Conservation (phyloP, 2,329 filamentous ascomycete genomes). For the Corynespora cassiicola region DNA sequence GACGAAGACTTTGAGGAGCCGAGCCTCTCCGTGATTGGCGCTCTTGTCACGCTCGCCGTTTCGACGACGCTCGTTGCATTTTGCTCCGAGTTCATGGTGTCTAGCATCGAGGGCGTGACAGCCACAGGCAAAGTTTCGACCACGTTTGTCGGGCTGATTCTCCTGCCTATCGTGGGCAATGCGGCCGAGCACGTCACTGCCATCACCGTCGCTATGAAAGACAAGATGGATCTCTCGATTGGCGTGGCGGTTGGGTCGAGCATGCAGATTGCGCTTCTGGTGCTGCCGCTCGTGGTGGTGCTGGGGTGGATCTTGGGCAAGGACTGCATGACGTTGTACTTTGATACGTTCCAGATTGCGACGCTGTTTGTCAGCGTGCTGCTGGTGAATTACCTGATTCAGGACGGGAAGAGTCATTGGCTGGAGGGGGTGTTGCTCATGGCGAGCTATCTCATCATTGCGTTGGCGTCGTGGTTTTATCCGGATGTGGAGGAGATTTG, state of each 20-base stretch:
- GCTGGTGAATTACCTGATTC: slow-evolving; percentile 68
- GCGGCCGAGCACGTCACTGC: slow-evolving; percentile 71
- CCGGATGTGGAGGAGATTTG: slow-evolving; percentile 27
- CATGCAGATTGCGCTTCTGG: slow-evolving; percentile 70
- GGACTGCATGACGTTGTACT: slow-evolving; percentile 75
- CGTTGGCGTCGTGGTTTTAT: slow-evolving; percentile 64
- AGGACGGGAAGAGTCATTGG: slow-evolving; percentile 65
- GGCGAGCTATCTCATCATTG: slow-evolving; percentile 68
- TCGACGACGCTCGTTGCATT: slow-evolving; percentile 82
- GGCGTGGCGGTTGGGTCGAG: slow-evolving; percentile 70
- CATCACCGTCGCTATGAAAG: slow-evolving; percentile 66
- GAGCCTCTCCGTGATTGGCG: slow-evolving; percentile 74
- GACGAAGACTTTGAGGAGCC: slow-evolving; percentile 78
- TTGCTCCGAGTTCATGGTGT: slow-evolving; percentile 72
- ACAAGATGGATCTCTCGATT: slow-evolving; percentile 73
- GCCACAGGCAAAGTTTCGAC: slow-evolving; percentile 57
- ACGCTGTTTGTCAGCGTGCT: slow-evolving; percentile 64
- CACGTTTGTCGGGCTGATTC: slow-evolving; percentile 69
- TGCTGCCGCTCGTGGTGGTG: slow-evolving; percentile 66
- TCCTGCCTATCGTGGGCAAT: slow-evolving; percentile 71
- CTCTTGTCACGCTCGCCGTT: slow-evolving; percentile 72
- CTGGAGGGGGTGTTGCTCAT: slow-evolving; percentile 68
- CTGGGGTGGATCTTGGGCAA: slow-evolving; percentile 67
- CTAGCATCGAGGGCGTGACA: slow-evolving; percentile 64
- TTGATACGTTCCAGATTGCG: slow-evolving; percentile 86